Evolutionary conservation across 306 rosid species (phyloP).

Genomic region (Lithocarpus polystachyus): DNA sequence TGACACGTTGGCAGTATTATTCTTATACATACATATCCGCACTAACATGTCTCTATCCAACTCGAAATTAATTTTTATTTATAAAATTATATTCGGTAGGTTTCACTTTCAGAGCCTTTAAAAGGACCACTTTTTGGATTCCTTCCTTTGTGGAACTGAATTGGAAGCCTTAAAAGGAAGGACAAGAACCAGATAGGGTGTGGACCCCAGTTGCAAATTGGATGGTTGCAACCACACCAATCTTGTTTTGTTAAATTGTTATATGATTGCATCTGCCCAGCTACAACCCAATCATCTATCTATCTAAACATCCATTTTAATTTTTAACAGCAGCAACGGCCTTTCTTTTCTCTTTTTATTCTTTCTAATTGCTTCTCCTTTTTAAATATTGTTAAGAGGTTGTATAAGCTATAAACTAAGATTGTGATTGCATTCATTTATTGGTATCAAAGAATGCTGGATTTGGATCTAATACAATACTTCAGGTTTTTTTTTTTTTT

Average conservation of each 20-base stretch:
- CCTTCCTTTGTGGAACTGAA: slow-evolving; percentile 16
- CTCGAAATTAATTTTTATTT: background rate
- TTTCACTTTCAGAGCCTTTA: background rate
- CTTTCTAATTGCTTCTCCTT: too few relatives aligned
- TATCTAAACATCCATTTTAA: background rate
- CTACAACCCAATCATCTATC: background rate
- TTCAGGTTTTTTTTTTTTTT: too few relatives aligned
- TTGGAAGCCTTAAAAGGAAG: background rate
- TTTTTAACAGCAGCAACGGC: too few relatives aligned
- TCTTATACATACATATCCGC: background rate
- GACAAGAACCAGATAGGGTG: background rate
- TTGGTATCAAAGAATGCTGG: too few relatives aligned
- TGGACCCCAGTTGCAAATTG: background rate
- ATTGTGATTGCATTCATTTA: too few relatives aligned
- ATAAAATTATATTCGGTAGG: background rate
- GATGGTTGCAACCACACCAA: background rate
- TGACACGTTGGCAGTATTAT: background rate
- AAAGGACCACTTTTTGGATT: slow-evolving; percentile 21
- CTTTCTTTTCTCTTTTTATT: too few relatives aligned
- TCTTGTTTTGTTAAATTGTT: background rate
- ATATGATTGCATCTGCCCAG: too few relatives aligned
- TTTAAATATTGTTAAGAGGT: too few relatives aligned
- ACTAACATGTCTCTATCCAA: background rate
- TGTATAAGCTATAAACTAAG: too few relatives aligned
- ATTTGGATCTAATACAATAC: too few relatives aligned